These are phyloP conservation scores for Leccinum huronense DNA, from an alignment of 1,284 basidiomycete genomes.

Conservation along the genomic window DNA sequence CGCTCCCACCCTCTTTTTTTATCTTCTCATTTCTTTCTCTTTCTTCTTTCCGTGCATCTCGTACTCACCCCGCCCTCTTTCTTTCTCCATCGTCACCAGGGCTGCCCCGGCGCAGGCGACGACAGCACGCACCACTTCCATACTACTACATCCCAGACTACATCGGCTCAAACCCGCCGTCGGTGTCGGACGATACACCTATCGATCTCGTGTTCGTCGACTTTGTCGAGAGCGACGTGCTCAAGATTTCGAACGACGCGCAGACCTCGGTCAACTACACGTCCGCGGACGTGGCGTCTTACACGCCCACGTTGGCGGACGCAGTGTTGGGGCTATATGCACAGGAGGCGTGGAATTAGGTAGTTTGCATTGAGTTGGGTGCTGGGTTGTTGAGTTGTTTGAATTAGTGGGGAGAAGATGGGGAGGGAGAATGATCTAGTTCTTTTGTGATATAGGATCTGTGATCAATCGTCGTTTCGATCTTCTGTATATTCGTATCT, in stretches of 20 bases:
- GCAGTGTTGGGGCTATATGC: conserved; percentile 62
- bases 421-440: background rate
- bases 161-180: conserved; percentile 55
- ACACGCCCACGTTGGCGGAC: conserved; percentile 51
- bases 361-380: background rate
- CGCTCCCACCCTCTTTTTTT: background rate
- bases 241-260: conserved; percentile 54
- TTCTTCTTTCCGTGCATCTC: background rate
- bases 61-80: background rate
- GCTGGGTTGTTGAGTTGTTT: background rate
- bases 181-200: conserved; percentile 46
- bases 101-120: conserved; percentile 71
- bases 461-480: background rate
- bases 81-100: conserved; percentile 33
- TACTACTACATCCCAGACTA: conserved; percentile 55
- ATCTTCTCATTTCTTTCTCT: background rate
- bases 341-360: conserved; percentile 55
- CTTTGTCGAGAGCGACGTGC: conserved; percentile 57
- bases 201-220: conserved; percentile 71
- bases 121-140: conserved; percentile 63
- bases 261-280: conserved; percentile 54
- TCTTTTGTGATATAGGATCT: background rate
- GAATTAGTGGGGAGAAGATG: background rate
- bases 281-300: conserved; percentile 47
- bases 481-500: background rate